Conservation (phyloP, 2,329 filamentous ascomycete genomes). For the Aspergillus aculeatus region DNA sequence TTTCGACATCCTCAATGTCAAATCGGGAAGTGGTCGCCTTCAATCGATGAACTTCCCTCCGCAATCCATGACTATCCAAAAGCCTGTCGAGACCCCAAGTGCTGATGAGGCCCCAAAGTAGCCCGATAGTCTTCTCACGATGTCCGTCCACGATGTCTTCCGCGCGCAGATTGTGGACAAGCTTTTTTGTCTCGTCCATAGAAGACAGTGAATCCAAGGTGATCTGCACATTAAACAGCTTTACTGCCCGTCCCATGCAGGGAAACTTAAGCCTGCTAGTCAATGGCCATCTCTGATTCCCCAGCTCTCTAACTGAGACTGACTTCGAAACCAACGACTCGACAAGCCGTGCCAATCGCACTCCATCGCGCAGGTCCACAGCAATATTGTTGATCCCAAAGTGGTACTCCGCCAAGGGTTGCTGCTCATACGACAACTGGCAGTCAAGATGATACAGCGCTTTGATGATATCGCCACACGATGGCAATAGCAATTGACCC, state of each 20-base stretch:
- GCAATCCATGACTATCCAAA: slow-evolving; percentile 56
- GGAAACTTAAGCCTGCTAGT: slow-evolving; percentile 61
- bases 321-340: slow-evolving; percentile 55
- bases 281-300: slow-evolving; percentile 47
- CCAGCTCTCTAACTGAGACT: slow-evolving; percentile 22
- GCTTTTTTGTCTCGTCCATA: slow-evolving; percentile 41
- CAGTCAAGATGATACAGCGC: slow-evolving; percentile 58
- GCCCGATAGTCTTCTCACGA: slow-evolving; percentile 61
- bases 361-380: slow-evolving; percentile 61
- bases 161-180: slow-evolving; percentile 48
- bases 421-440: slow-evolving; percentile 54
- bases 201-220: slow-evolving; percentile 54
- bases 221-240: slow-evolving; percentile 59
- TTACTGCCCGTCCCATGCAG: slow-evolving; percentile 54
- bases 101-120: slow-evolving; percentile 61
- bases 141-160: slow-evolving; percentile 64
- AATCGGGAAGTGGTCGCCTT: slow-evolving; percentile 22
- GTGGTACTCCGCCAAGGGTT: slow-evolving; percentile 58
- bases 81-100: slow-evolving; percentile 55
- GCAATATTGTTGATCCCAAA: slow-evolving; percentile 61
- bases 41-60: slow-evolving; percentile 52
- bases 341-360: slow-evolving; percentile 59
- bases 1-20: slow-evolving; percentile 19
- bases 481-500: slow-evolving; percentile 55
- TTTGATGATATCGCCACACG: slow-evolving; percentile 57